A percentile compares a stretch with the other conserved stretches of the same genome.
These are phyloP conservation scores for Ceratopteris richardii DNA, from an alignment of 75 land plant species.

Conservation along the genomic window DNA sequence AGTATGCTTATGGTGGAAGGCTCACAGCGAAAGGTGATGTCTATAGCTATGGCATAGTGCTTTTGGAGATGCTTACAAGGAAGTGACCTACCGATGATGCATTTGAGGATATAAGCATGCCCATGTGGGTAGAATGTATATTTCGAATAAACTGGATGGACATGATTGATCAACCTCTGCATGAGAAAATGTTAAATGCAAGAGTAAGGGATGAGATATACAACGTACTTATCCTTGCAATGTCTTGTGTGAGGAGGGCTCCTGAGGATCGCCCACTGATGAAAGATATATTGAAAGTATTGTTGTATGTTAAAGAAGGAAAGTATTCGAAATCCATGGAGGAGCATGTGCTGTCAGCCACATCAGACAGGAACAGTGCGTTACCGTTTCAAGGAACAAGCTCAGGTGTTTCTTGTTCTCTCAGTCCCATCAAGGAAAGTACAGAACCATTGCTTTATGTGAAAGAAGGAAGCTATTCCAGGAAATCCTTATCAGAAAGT, in stretches of 20 bases:
- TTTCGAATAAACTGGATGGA: background rate
- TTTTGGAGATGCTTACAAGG: conserved; percentile 39
- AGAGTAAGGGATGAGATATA: conserved; percentile 28
- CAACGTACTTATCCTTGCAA: conserved; percentile 21
- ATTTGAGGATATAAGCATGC: conserved; percentile 5
- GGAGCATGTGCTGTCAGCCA: no score
- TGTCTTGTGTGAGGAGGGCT: conserved; percentile 28
- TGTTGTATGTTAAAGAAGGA: no score
- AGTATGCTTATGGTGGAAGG: conserved; percentile 39
- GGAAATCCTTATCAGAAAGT: no score
- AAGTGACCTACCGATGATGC: conserved; percentile 32
- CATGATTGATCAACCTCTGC: conserved; percentile 5
- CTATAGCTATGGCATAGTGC: conserved; percentile 48
- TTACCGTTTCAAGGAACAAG: no score
- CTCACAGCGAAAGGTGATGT: conserved; percentile 47
- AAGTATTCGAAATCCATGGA: no score
- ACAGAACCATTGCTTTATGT: no score
- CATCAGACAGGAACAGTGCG: no score
- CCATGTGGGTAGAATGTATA: background rate
- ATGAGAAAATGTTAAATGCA: conserved; percentile 8
- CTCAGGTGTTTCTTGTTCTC: no score
- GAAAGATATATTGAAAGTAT: conserved; percentile 25
- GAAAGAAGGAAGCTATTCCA: no score
- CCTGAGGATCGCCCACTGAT: conserved; percentile 54
- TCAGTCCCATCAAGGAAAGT: no score